Base-by-base conservation (phyloP, 306 rosid species). In the Trichosanthes cucumerina region DNA sequence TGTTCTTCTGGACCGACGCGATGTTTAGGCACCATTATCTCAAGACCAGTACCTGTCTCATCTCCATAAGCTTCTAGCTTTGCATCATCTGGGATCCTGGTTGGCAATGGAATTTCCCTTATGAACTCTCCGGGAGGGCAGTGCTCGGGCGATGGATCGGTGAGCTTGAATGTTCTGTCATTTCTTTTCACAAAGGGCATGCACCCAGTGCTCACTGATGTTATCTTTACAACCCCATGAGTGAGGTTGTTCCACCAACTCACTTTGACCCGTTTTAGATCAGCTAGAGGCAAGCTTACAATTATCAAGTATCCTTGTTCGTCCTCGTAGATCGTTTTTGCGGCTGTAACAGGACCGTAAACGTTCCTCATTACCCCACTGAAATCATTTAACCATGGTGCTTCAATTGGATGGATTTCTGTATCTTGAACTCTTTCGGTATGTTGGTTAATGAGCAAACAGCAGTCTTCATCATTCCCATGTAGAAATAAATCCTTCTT, bases 121-220 rank as follows among this genome's bases (percentile, higher is more conserved):
- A 81, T 77, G 52, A 84, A 84, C 63, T 84, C 87, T n/a, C 85
- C 85, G 2, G 85, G 82, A 21, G 87, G 87, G 21, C 87, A 84
- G 53, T 84, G 87, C 39, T 84, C 87, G 5, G 87, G 82, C 12
- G 75, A 81, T 46, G 85, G 85, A 47, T 84, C 87, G 2, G 85
- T 84, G 24, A 84, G 82, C 82, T 84, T 84, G 75, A 81, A 84
- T 13, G 87, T 84, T 33, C 87, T 65, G 43, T 81, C 87, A 26
- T 75, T 75, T 75, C 85, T 79, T 70, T 81, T 84, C 49, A 79
- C 60, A 9, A 78, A 81, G 4, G 85, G 87, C 79, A 78, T 81
- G 44, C 87, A 79, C 8, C 82, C 80, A 5, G 82, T 75, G 76
- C 85, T 84, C 58, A 78, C 62, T 2, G 80, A 78, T 7, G 87